Conservation (phyloP, 2,329 filamentous ascomycete genomes). For the Aspergillus novoparasiticus region DNA sequence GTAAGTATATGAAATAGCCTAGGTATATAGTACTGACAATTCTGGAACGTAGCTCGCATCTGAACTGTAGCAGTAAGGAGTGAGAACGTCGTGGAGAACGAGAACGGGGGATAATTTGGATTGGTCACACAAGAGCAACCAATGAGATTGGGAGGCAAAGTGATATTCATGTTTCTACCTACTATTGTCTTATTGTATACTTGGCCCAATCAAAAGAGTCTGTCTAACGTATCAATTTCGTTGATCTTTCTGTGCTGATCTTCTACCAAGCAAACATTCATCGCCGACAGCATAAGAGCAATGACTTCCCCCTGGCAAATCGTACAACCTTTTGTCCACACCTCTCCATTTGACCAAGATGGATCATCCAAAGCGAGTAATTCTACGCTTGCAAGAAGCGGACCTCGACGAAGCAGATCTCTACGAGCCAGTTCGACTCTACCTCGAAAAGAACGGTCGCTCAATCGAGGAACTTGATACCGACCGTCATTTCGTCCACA, state of each 20-base stretch:
- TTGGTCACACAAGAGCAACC: neutral
- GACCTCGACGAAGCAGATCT: neutral
- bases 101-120: neutral
- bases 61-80: neutral
- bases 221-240: neutral
- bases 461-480: neutral
- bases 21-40: neutral
- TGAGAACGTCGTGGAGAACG: neutral
- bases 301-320: neutral
- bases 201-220: neutral
- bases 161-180: neutral
- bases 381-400: slow-evolving; percentile 3
- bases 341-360: neutral
- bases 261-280: neutral
- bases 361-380: neutral
- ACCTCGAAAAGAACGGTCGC: neutral
- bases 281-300: neutral
- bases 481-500: neutral
- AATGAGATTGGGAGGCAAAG: neutral
- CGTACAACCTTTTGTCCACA: neutral
- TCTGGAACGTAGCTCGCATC: neutral
- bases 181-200: neutral
- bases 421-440: neutral
- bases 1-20: neutral
- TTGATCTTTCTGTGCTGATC: neutral